phyloP scores from a whole-genome alignment of 2,329 filamentous ascomycete species.

The Exserohilum turcica region DNA sequence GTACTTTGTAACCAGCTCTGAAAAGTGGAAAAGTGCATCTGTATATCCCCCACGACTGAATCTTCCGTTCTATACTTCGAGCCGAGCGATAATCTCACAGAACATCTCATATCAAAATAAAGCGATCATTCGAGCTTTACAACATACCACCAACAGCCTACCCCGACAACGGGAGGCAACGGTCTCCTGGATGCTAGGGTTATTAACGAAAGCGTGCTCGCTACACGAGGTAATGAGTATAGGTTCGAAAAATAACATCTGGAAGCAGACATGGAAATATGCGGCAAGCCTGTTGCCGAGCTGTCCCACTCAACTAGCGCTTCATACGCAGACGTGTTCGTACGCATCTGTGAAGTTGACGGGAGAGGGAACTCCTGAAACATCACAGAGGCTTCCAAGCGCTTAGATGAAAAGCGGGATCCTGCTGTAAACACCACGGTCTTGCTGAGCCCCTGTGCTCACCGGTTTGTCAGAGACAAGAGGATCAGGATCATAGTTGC shows the following conservation, averaged over 20 bases:
- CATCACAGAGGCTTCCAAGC: constrained; percentile 16
- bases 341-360: constrained; percentile 22
- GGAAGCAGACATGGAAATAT: neutral
- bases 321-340: constrained; percentile 17
- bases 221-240: constrained; percentile 13
- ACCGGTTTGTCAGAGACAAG: constrained; percentile 14
- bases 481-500: constrained; percentile 19
- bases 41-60: constrained; percentile 7
- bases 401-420: constrained; percentile 8
- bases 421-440: neutral
- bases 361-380: constrained; percentile 14
- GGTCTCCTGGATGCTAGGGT: constrained; percentile 9
- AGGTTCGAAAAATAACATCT: constrained; percentile 12
- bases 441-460: constrained; percentile 11
- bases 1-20: constrained; percentile 23
- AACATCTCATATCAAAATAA: neutral
- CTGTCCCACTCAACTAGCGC: constrained; percentile 13
- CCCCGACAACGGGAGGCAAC: constrained; percentile 21
- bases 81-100: neutral
- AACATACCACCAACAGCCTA: constrained; percentile 19
- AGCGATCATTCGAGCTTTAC: constrained; percentile 8
- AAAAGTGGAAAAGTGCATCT: constrained; percentile 15
- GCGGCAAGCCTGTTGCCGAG: neutral
- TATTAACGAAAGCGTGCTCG: constrained; percentile 16
- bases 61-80: neutral